Evolutionary conservation across 305 asterid genomes (phyloP).

Genomic region (Fraxinus ornus): DNA sequence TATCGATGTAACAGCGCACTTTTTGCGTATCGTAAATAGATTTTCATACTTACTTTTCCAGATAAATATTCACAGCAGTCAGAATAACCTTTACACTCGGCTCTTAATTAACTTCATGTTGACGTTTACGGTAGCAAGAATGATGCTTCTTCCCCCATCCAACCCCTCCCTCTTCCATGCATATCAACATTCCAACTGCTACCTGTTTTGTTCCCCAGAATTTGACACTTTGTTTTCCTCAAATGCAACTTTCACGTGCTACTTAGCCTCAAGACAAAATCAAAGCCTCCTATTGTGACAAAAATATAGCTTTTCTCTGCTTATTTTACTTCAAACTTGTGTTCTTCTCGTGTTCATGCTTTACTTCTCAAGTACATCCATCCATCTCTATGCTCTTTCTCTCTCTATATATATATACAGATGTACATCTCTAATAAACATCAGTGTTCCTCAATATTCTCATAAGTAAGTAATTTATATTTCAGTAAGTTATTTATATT

Average conservation of each 20-base stretch:
- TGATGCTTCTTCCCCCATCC: not conserved
- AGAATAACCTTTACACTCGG: not conserved
- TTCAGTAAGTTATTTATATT: not conserved
- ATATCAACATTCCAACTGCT: slow-evolving; percentile 25
- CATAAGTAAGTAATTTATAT: not conserved
- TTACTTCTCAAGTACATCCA: not conserved
- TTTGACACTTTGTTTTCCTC: slow-evolving; percentile 6
- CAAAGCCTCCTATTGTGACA: slow-evolving; percentile 26
- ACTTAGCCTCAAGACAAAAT: not conserved
- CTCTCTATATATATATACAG: not conserved
- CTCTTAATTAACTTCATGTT: not conserved
- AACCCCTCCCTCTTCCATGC: not conserved
- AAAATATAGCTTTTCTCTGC: slow-evolving; percentile 7
- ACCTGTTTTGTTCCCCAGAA: slow-evolving; percentile 14
- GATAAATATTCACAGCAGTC: not conserved
- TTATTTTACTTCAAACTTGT: not conserved
- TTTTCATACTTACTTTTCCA: too few relatives aligned
- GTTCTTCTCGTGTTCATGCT: slow-evolving; percentile 24
- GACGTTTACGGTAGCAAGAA: not conserved
- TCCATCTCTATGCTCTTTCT: not conserved
- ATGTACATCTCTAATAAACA: not conserved
- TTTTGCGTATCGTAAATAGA: too few relatives aligned
- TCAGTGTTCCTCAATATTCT: not conserved
- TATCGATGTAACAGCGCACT: too few relatives aligned
- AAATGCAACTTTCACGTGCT: slow-evolving; percentile 31